These are phyloP conservation scores for Craterostigma plantagineum DNA, from an alignment of 257 asterid species.

Conservation along the genomic window DNA sequence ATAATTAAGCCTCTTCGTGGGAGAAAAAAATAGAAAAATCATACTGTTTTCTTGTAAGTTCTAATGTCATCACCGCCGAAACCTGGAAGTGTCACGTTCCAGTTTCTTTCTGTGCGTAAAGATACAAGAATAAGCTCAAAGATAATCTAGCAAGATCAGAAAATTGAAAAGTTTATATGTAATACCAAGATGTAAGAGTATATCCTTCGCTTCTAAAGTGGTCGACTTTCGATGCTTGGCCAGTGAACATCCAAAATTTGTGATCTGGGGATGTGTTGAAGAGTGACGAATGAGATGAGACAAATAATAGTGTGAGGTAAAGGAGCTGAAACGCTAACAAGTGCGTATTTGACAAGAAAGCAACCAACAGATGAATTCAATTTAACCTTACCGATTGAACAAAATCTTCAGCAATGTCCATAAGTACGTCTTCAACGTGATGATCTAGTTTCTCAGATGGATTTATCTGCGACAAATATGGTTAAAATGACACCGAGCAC, in stretches of 20 bases:
- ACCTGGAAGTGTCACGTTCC: constrained; percentile 82
- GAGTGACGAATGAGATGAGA: background rate
- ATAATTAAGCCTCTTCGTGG: background rate
- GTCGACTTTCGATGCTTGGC: constrained; percentile 91
- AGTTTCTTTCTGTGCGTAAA: constrained; percentile 53
- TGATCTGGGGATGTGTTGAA: constrained; percentile 26
- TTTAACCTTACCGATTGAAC: constrained; percentile 81
- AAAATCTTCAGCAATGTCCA: constrained; percentile 82
- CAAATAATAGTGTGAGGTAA: background rate
- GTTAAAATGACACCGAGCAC: background rate
- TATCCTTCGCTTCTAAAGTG: constrained; percentile 81
- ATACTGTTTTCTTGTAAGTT: constrained; percentile 61
- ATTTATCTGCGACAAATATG: constrained; percentile 44
- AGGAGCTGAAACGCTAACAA: background rate
- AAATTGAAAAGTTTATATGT: constrained; percentile 12
- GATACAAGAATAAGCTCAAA: constrained; percentile 9
- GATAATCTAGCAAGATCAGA: constrained; percentile 4
- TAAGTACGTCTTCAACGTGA: constrained; percentile 70
- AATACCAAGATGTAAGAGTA: constrained; percentile 73
- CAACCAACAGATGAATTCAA: background rate
- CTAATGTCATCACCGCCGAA: constrained; percentile 77
- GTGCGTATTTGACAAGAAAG: no score
- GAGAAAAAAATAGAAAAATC: constrained; percentile 1
- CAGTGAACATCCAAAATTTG: constrained; percentile 70
- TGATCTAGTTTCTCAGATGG: constrained; percentile 76